Conservation (phyloP, 2,329 filamentous ascomycete genomes). For the Alternaria infectoria region DNA sequence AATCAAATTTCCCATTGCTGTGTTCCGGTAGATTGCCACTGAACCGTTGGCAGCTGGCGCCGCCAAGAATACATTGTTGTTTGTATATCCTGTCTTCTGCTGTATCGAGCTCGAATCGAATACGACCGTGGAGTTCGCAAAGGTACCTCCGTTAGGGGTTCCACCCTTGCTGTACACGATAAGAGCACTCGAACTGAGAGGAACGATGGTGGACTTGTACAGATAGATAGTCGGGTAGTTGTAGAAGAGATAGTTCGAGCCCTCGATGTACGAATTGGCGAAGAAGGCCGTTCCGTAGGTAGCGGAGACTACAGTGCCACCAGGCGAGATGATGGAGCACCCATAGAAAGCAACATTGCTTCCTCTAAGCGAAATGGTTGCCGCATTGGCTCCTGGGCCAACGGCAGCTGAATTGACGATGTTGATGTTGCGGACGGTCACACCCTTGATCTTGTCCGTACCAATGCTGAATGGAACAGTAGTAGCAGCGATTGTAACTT, state of each 20-base stretch:
- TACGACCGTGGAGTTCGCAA: conserved; percentile 50
- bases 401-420: conserved; percentile 41
- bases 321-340: conserved; percentile 53
- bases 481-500: conserved; percentile 45
- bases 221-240: conserved; percentile 52
- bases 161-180: conserved; percentile 52
- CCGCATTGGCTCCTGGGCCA: conserved; percentile 26
- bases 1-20: conserved; percentile 48
- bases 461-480: conserved; percentile 38
- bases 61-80: conserved; percentile 52
- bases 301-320: conserved; percentile 37
- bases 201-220: conserved; percentile 53
- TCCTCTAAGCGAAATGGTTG: conserved; percentile 43
- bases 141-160: conserved; percentile 8
- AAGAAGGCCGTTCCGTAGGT: conserved; percentile 48
- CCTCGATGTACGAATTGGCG: conserved; percentile 55
- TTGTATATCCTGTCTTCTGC: conserved; percentile 42
- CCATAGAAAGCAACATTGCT: conserved; percentile 53
- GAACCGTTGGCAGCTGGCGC: conserved; percentile 52
- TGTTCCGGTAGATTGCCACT: conserved; percentile 52
- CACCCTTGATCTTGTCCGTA: conserved; percentile 39
- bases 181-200: conserved; percentile 44
- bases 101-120: conserved; percentile 51
- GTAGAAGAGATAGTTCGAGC: conserved; percentile 52
- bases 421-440: conserved; percentile 51